These are phyloP conservation scores for Fraxinus platypoda DNA, from an alignment of 305 asterid species.

Conservation along the genomic window DNA sequence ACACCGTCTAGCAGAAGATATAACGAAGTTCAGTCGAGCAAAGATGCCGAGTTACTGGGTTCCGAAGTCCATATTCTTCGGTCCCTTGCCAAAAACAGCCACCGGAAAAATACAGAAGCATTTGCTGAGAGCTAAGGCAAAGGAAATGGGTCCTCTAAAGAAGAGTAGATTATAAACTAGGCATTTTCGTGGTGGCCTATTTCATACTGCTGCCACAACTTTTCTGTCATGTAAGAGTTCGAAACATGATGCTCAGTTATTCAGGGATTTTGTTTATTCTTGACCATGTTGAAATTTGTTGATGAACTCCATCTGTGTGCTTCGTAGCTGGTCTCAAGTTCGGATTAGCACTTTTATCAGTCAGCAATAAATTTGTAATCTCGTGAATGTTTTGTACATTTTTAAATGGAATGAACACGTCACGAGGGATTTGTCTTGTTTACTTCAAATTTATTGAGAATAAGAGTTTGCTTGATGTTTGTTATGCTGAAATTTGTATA, in stretches of 20 bases:
- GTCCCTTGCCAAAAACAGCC: conserved; percentile 11
- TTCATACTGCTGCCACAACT: neutral
- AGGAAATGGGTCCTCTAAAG: conserved; percentile 18
- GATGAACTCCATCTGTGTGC: neutral
- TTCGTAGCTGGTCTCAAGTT: neutral
- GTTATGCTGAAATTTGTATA: neutral
- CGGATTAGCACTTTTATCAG: neutral
- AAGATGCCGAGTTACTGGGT: conserved; percentile 84
- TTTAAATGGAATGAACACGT: neutral
- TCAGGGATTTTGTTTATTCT: neutral
- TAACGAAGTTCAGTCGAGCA: conserved; percentile 66
- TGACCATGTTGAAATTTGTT: neutral
- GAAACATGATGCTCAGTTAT: neutral
- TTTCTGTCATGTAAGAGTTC: neutral
- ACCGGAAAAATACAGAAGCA: conserved; percentile 17
- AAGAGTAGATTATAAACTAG: conserved; percentile 12
- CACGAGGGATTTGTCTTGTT: neutral
- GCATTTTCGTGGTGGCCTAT: neutral
- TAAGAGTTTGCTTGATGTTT: too few relatives aligned
- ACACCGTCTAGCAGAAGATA: conserved; percentile 53
- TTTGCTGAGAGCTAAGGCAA: conserved; percentile 5
- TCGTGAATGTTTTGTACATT: neutral
- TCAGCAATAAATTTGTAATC: neutral
- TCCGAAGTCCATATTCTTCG: conserved; percentile 60
- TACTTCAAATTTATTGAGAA: neutral